Evolutionary conservation across 2,329 filamentous ascomycete species (phyloP).

Genomic region (Fusarium foetens): DNA sequence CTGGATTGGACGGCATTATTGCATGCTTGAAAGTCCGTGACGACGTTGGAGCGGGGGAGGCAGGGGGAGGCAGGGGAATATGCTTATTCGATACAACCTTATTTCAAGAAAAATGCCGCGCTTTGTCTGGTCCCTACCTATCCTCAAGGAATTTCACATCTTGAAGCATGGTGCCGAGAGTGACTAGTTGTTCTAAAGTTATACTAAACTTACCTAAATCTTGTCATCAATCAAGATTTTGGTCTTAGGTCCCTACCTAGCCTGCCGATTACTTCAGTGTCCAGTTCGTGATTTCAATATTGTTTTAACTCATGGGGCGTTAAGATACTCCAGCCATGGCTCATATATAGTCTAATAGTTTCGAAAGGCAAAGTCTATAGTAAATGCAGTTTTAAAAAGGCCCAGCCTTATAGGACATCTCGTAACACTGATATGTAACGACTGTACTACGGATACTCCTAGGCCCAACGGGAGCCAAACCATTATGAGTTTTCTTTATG

Average conservation of each 20-base stretch:
- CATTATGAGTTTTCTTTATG: fast-evolving
- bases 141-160: too few species aligned
- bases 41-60: background rate
- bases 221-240: too few species aligned
- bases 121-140: too few species aligned
- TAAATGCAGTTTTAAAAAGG: fast-evolving
- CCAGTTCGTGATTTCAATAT: background rate
- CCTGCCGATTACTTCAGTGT: background rate
- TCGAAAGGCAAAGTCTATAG: fast-evolving
- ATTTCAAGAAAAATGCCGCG: background rate
- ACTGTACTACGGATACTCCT: fast-evolving
- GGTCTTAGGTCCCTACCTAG: background rate
- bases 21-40: background rate
- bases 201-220: too few species aligned
- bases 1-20: background rate
- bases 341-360: background rate
- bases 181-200: too few species aligned
- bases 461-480: fast-evolving
- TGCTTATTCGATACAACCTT: background rate
- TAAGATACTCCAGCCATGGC: background rate
- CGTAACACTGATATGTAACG: fast-evolving
- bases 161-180: too few species aligned
- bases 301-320: background rate
- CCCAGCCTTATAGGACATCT: fast-evolving
- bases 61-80: background rate